A percentile compares a stretch with the other conserved stretches of the same genome.
phyloP scores from a whole-genome alignment of 2,329 filamentous ascomycete species.

The Leptoxyphium fumago region DNA sequence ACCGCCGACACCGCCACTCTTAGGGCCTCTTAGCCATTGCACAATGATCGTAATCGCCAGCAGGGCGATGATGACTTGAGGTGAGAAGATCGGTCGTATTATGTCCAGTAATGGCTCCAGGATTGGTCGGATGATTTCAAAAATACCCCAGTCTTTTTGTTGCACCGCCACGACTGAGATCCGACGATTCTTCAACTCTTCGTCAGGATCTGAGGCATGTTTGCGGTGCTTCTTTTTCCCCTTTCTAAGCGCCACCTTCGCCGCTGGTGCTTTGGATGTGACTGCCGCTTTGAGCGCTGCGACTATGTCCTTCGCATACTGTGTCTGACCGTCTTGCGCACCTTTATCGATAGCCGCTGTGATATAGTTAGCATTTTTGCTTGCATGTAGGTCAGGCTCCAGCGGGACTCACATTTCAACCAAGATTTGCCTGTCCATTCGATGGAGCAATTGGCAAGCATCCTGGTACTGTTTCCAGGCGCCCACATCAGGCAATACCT shows the following conservation, averaged over 20 bases:
- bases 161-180: conserved; percentile 16
- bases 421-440: conserved; percentile 98
- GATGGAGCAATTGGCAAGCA: conserved; percentile 77
- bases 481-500: conserved; percentile 92
- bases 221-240: conserved; percentile 41
- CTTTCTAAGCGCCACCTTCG: conserved; percentile 26
- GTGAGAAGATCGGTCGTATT: conserved; percentile 54
- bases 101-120: conserved; percentile 57
- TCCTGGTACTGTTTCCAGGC: conserved; percentile 66
- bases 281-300: conserved; percentile 60
- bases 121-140: conserved; percentile 63
- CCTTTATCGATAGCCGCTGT: conserved; percentile 90
- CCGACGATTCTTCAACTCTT: conserved; percentile 22
- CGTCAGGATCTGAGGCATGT: conserved; percentile 34
- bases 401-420: conserved; percentile 59
- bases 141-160: conserved; percentile 51
- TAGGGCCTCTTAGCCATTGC: conserved; percentile 36
- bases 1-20: conserved; percentile 25
- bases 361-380: conserved; percentile 3
- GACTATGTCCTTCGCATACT: conserved; percentile 70
- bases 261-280: conserved; percentile 44
- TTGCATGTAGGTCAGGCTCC: conserved; percentile 3
- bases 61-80: conserved; percentile 64
- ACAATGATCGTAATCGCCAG: conserved; percentile 59
- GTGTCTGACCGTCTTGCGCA: conserved; percentile 73